Evolutionary conservation across 179 eudicot genomes (phyloP).

Genomic region (Actinidia arguta): DNA sequence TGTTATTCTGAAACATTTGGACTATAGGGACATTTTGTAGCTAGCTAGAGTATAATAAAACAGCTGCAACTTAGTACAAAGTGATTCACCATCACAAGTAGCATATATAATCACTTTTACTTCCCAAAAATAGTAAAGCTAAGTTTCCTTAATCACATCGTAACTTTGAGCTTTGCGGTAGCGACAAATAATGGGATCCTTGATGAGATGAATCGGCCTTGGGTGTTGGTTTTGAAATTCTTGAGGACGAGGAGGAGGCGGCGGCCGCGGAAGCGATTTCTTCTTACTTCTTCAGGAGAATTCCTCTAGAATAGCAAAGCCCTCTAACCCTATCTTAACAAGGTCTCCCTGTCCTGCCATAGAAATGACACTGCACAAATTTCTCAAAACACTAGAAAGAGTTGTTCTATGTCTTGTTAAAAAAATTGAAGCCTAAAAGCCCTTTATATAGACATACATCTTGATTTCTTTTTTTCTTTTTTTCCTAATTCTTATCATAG

Average conservation of each 20-base stretch:
- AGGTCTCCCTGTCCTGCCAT: constrained; percentile 28
- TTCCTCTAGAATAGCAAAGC: constrained; percentile 18
- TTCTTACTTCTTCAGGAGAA: not conserved
- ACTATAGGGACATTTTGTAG: not conserved
- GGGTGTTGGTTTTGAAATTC: not conserved
- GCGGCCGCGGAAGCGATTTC: not conserved
- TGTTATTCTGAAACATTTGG: constrained; percentile 7
- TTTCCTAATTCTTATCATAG: no score
- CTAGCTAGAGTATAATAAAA: not conserved
- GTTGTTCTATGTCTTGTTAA: not conserved
- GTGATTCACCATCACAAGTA: not conserved
- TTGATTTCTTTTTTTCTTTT: no score
- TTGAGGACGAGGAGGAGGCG: not conserved
- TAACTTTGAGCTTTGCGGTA: constrained; percentile 4
- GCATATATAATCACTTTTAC: not conserved
- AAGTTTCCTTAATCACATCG: not conserved
- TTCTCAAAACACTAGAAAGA: not conserved
- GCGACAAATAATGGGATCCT: constrained; percentile 13
- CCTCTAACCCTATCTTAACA: constrained; percentile 22
- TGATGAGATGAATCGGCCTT: not conserved
- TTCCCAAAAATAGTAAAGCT: not conserved
- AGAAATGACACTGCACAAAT: not conserved
- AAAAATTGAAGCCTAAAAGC: not conserved
- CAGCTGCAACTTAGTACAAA: not conserved
- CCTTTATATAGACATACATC: constrained; percentile 1